These are phyloP conservation scores for Phytophthora pinifolia DNA, from an alignment of 352 stramenopile genomes.

Conservation along the genomic window DNA sequence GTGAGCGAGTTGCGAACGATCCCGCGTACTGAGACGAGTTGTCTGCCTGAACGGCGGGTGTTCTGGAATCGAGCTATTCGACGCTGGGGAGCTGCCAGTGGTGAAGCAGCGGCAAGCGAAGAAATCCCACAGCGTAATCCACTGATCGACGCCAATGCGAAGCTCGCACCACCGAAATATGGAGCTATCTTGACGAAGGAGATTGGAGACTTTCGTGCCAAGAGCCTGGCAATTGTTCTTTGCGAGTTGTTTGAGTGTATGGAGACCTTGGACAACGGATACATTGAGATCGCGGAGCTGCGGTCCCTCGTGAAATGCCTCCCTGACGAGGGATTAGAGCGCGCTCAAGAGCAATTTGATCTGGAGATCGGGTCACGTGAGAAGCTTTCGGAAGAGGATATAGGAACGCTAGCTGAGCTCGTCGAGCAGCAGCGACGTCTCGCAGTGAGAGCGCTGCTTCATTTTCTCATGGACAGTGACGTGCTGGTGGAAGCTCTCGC, in stretches of 20 bases:
- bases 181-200: neutral
- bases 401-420: constrained; percentile 22
- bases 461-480: constrained; percentile 47
- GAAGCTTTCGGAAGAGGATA: constrained; percentile 21
- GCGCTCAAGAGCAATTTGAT: constrained; percentile 15
- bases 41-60: constrained; percentile 38
- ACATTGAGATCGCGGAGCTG: constrained; percentile 71
- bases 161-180: neutral
- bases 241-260: constrained; percentile 76
- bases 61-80: constrained; percentile 74
- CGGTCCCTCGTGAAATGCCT: constrained; percentile 56
- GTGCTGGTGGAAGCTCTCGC: constrained; percentile 39
- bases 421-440: constrained; percentile 30
- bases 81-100: constrained; percentile 41
- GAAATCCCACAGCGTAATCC: neutral
- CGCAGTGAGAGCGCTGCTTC: constrained; percentile 29
- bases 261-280: constrained; percentile 56
- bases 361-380: constrained; percentile 22
- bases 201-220: constrained; percentile 35
- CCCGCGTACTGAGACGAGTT: constrained; percentile 21
- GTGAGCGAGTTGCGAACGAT: constrained; percentile 23
- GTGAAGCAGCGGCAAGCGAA: neutral
- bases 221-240: constrained; percentile 40
- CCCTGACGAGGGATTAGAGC: constrained; percentile 3
- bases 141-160: neutral